Evolutionary conservation across 805 yeast species (phyloP).

Genomic region (Candida sithepensis): DNA sequence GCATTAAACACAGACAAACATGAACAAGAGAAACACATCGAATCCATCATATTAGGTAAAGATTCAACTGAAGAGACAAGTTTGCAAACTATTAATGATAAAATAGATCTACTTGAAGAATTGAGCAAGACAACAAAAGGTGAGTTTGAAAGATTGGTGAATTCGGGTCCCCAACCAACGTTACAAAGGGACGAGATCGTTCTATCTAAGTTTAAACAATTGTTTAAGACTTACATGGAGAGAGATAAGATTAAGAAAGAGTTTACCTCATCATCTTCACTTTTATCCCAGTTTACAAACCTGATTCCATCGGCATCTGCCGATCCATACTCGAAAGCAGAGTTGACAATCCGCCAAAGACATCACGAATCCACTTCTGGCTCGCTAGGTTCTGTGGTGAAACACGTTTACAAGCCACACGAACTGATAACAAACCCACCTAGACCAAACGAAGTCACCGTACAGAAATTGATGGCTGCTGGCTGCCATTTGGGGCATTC

Average conservation of each 20-base stretch:
- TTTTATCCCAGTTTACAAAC: constrained; percentile 48
- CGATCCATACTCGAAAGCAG: constrained; percentile 73
- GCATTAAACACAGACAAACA: not conserved
- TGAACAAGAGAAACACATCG: not conserved
- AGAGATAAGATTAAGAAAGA: constrained; percentile 21
- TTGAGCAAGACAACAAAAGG: constrained; percentile 20
- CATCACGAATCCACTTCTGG: constrained; percentile 55
- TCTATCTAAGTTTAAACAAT: constrained; percentile 23
- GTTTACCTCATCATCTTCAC: constrained; percentile 22
- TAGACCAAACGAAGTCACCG: constrained; percentile 51
- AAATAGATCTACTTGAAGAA: constrained; percentile 5
- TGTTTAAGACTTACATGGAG: constrained; percentile 25
- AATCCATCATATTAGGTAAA: not conserved
- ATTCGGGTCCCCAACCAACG: constrained; percentile 25
- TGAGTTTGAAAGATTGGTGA: constrained; percentile 26
- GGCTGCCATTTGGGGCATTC: constrained; percentile 96
- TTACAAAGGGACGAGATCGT: constrained; percentile 28
- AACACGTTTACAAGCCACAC: constrained; percentile 66
- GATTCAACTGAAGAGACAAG: not conserved
- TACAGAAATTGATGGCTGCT: constrained; percentile 76
- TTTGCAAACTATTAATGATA: not conserved
- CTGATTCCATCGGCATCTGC: constrained; percentile 56
- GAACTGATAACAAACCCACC: constrained; percentile 61
- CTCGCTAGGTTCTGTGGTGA: constrained; percentile 60
- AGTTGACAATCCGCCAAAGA: constrained; percentile 69